phyloP scores from a whole-genome alignment of 2,329 filamentous ascomycete species.

The Cordyceps cicadae region DNA sequence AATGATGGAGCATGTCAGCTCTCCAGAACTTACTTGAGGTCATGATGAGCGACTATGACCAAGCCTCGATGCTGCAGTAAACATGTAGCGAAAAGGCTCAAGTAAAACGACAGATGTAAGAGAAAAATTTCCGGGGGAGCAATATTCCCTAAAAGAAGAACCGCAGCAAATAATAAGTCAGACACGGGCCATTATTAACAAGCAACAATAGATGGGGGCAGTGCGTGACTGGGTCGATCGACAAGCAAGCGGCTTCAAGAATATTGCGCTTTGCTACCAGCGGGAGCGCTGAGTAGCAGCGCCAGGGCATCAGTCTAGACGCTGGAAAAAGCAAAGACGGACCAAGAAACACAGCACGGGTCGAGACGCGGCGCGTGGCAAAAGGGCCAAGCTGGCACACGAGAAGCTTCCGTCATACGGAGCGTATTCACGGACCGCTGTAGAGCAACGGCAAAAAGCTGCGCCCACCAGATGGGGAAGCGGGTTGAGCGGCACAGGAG shows the following conservation, averaged over 20 bases:
- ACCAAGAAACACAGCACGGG: neutral
- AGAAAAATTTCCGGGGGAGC: neutral
- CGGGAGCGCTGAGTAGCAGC: neutral
- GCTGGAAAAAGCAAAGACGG: neutral
- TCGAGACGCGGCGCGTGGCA: constrained; percentile 2
- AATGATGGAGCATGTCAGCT: constrained; percentile 27
- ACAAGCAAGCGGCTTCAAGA: constrained; percentile 7
- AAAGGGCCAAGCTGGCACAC: constrained; percentile 7
- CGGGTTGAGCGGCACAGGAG: neutral
- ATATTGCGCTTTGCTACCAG: constrained; percentile 3
- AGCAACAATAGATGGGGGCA: neutral
- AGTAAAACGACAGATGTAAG: constrained; percentile 1
- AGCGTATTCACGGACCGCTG: neutral
- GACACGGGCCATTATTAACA: neutral
- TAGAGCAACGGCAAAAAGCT: neutral
- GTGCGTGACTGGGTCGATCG: constrained; percentile 6
- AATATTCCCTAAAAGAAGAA: constrained; percentile 5
- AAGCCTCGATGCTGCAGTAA: constrained; percentile 19
- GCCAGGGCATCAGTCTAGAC: neutral
- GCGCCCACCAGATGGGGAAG: neutral
- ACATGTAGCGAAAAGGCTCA: constrained; percentile 9
- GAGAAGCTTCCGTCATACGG: neutral
- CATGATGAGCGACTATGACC: constrained; percentile 31
- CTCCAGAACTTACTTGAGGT: constrained; percentile 38
- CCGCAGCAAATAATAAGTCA: constrained; percentile 4